These are phyloP conservation scores for Chrysoporthe cubensis DNA, from an alignment of 2,329 filamentous ascomycete species.

Conservation along the genomic window DNA sequence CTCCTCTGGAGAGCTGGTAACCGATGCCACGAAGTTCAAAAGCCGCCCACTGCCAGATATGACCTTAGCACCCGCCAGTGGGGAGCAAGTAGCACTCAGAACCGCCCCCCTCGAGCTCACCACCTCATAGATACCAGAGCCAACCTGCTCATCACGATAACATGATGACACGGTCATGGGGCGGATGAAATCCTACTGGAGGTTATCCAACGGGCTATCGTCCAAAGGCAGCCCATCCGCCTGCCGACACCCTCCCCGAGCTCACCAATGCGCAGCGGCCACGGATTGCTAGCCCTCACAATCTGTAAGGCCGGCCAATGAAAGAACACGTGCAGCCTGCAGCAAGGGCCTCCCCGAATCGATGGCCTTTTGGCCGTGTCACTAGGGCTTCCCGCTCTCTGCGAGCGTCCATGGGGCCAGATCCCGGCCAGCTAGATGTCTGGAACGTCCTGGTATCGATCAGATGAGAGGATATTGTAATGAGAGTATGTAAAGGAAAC, in stretches of 20 bases:
- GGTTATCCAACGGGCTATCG: too few species aligned
- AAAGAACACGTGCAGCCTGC: neutral
- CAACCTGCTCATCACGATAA: too few species aligned
- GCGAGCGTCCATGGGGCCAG: constrained; percentile 7
- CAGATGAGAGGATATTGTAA: neutral
- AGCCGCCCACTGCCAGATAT: too few species aligned
- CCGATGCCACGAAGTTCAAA: neutral
- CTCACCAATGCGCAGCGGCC: neutral
- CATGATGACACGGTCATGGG: too few species aligned
- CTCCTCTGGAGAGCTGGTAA: neutral
- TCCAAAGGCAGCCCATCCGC: too few species aligned
- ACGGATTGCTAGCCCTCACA: neutral
- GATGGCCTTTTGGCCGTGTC: neutral
- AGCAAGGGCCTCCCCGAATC: constrained; percentile 14
- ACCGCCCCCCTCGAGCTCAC: too few species aligned
- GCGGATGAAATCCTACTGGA: too few species aligned
- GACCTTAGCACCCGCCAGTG: too few species aligned
- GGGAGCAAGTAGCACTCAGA: too few species aligned
- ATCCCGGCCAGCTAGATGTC: constrained; percentile 7
- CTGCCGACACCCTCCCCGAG: neutral
- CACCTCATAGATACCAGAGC: too few species aligned
- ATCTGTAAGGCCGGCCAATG: neutral
- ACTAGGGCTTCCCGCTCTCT: constrained; percentile 11
- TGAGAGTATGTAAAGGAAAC: neutral
- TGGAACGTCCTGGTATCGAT: neutral